phyloP scores from a whole-genome alignment of 1,284 basidiomycete species.

The Malassezia brasiliensis region DNA sequence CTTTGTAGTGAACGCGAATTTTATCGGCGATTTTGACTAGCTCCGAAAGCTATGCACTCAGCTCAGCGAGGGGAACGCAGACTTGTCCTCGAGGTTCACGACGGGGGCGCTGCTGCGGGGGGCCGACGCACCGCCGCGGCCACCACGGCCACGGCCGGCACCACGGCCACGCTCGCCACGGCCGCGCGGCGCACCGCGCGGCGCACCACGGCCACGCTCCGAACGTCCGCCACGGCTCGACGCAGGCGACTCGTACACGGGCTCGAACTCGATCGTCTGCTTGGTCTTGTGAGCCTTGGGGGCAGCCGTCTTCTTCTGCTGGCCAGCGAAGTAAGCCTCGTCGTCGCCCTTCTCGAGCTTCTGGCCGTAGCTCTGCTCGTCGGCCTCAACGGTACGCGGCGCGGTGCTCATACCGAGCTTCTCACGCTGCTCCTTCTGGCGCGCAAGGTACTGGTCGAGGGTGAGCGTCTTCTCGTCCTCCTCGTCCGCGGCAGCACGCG shows the following conservation, averaged over 20 bases:
- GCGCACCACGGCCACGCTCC: constrained; percentile 15
- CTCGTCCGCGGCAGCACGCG: constrained; percentile 54
- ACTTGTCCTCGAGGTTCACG: constrained; percentile 51
- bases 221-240: constrained; percentile 6
- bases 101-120: constrained; percentile 55
- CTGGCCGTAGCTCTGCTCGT: constrained; percentile 32
- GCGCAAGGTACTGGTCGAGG: constrained; percentile 65
- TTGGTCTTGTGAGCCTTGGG: constrained; percentile 29
- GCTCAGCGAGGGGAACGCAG: constrained; percentile 45
- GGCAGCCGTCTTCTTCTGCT: constrained; percentile 25
- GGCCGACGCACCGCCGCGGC: constrained; percentile 50
- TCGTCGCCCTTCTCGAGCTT: constrained; percentile 35
- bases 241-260: constrained; percentile 31
- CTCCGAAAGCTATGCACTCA: constrained; percentile 12
- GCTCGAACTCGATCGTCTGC: constrained; percentile 43
- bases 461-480: constrained; percentile 89
- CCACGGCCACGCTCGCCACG: constrained; percentile 28
- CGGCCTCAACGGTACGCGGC: constrained; percentile 29
- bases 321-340: constrained; percentile 37
- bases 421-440: constrained; percentile 54
- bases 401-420: constrained; percentile 30
- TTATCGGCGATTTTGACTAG: background rate
- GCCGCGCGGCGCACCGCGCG: constrained; percentile 18
- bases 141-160: constrained; percentile 44
- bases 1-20: too few relatives aligned